Base-by-base conservation (phyloP, 495 filamentous ascomycete species). In the Lichenothelia convexa region DNA sequence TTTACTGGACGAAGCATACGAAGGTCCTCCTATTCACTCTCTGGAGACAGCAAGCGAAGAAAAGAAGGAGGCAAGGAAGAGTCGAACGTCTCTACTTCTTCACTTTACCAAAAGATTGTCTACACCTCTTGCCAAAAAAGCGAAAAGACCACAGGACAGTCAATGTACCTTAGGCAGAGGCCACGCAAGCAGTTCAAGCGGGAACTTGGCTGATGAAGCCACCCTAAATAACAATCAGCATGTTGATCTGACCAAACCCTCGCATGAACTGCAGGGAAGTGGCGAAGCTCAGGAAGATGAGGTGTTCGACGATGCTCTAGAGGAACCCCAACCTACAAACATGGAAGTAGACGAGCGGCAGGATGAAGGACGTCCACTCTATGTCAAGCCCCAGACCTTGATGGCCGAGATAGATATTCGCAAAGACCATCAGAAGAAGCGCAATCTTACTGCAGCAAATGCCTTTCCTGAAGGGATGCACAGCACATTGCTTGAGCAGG, bases 361-460 rank as follows among this genome's bases (percentile, higher is more conserved):
- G 18, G 48, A 45, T 15, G 64, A 63, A 19, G n/a, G n/a, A n/a
- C n/a, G n/a, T n/a, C n/a, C n/a, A n/a, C 50, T 47, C 23, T 41
- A 71, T 29, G 81, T 78, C 0, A 67, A 72, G 15, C 89, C 89
- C 3, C 92, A 80, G 3, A 97, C 89, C 1, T 66, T 97, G 0
- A 68, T 97, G 16, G 91, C 91, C 2, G 89, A 97, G 50, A 62
- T 97, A 13, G 80, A 93, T 53, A 59, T 89, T 32, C 73, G 89
- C 19, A 95, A 95, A 50, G 71, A 75, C 24, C 78, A 87, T 43
- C 72, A 83, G 45, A 78, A 80, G 53, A 63, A 69, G 32, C 71
- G 89, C 30, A 83, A 68, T 24, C 71, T 75, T 8, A 80, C 78
- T 2, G 68, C 71, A 4, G 61, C 71, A 18, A 71, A 64, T 22